Percentiles rank a stretch among this genome's conserved stretches.
phyloP scores from a whole-genome alignment of 257 asterid genomes.

The Sherardia arvensis region DNA sequence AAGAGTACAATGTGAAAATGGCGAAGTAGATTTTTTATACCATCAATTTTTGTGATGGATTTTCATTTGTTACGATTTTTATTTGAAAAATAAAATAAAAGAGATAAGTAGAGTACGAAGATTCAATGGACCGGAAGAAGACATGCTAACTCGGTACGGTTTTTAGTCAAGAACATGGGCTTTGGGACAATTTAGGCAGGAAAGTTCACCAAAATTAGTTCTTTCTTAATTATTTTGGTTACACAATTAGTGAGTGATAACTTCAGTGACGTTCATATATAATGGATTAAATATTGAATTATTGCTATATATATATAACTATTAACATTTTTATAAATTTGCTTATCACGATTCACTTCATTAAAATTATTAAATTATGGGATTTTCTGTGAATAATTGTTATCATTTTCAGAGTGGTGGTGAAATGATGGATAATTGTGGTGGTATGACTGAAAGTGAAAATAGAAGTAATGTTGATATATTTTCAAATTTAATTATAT shows the following conservation, averaged over 20 bases:
- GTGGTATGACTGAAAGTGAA: no score
- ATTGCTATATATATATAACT: no score
- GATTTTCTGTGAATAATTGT: no score
- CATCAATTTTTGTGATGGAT: neutral
- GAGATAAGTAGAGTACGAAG: neutral
- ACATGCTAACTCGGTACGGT: neutral
- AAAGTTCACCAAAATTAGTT: neutral
- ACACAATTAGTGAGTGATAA: neutral
- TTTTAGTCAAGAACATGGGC: neutral
- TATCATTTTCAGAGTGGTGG: no score
- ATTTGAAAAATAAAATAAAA: no score
- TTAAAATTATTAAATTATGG: no score
- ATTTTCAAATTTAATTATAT: no score
- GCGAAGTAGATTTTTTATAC: neutral
- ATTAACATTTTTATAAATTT: no score
- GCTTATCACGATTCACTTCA: no score
- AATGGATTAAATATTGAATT: no score
- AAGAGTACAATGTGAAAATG: neutral
- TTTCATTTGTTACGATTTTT: neutral
- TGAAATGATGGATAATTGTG: no score
- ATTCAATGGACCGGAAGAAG: neutral
- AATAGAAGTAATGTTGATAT: no score
- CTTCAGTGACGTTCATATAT: neutral
- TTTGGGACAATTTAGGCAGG: neutral
- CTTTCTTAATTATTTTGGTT: neutral